Conservation (phyloP, 1,284 basidiomycete species). For the Heterobasidion annosum region DNA sequence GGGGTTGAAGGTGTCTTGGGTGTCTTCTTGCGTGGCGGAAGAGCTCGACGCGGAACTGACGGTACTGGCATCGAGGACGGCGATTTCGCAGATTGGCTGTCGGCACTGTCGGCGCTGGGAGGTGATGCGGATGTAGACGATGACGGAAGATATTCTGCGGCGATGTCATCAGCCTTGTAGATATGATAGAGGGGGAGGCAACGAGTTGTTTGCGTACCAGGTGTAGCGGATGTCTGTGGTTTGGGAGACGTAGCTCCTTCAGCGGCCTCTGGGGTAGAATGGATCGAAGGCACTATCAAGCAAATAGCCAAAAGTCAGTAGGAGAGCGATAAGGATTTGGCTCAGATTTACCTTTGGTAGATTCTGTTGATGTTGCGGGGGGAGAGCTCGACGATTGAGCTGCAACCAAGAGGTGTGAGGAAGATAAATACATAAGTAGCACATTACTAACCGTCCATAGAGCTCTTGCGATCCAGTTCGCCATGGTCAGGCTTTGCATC, state of each 20-base stretch:
- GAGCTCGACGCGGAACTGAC: slow-evolving; percentile 56
- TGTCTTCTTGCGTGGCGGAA: slow-evolving; percentile 54
- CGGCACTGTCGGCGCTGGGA: slow-evolving; percentile 13
- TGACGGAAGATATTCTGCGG: slow-evolving; percentile 3
- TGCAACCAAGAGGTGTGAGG: not conserved
- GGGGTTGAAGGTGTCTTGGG: slow-evolving; percentile 18
- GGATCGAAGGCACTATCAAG: not conserved
- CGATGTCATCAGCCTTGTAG: not conserved
- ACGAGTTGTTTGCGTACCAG: not conserved
- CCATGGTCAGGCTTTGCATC: not conserved
- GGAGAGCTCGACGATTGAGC: too few relatives aligned
- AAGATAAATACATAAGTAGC: not conserved
- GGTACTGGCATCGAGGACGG: slow-evolving; percentile 65
- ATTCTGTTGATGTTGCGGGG: too few relatives aligned
- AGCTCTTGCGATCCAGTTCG: not conserved
- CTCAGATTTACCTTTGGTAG: too few relatives aligned
- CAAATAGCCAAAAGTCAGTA: not conserved
- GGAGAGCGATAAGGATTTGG: too few relatives aligned
- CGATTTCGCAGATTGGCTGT: not conserved
- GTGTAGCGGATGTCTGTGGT: not conserved
- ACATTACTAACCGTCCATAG: not conserved
- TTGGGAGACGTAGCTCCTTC: not conserved
- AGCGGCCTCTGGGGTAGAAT: not conserved
- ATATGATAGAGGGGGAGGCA: not conserved
- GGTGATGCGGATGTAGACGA: slow-evolving; percentile 12